A percentile compares a stretch with the other conserved stretches of the same genome.
These are phyloP conservation scores for Ophiocordyceps robertsii DNA, from an alignment of 2,329 filamentous ascomycete genomes.

Conservation along the genomic window DNA sequence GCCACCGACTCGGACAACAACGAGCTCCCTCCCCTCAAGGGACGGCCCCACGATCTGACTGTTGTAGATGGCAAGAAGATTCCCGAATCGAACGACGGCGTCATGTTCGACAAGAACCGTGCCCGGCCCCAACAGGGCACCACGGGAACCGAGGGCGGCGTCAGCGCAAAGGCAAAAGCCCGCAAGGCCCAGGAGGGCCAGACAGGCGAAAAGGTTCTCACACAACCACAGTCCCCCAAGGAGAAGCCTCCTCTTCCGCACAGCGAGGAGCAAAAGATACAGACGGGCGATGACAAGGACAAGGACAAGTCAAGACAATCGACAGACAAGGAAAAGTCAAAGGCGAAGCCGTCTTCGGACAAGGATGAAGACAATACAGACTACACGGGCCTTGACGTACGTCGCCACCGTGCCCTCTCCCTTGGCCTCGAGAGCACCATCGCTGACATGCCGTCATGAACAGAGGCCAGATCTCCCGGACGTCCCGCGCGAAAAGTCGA, in stretches of 20 bases:
- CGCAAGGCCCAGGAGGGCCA: slow-evolving; percentile 53
- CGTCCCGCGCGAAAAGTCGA: slow-evolving; percentile 61
- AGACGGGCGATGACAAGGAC: slow-evolving; percentile 25
- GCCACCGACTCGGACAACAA: slow-evolving; percentile 19
- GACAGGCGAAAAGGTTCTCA: slow-evolving; percentile 52
- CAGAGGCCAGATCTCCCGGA: slow-evolving; percentile 78
- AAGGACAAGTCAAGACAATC: slow-evolving; percentile 14
- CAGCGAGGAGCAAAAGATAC: slow-evolving; percentile 61
- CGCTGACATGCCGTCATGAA: slow-evolving; percentile 7
- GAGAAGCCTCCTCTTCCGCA: slow-evolving; percentile 72
- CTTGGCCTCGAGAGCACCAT: neutral
- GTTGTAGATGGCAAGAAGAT: slow-evolving; percentile 47
- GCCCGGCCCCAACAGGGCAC: slow-evolving; percentile 69
- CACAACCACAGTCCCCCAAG: slow-evolving; percentile 72
- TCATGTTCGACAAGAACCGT: slow-evolving; percentile 83
- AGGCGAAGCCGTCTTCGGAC: slow-evolving; percentile 16
- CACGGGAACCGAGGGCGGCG: slow-evolving; percentile 77
- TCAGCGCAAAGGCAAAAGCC: slow-evolving; percentile 75
- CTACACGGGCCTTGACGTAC: slow-evolving; percentile 23
- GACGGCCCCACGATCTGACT: slow-evolving; percentile 36
- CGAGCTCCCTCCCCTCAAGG: slow-evolving; percentile 31
- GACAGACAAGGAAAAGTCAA: slow-evolving; percentile 17
- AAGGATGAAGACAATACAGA: slow-evolving; percentile 22
- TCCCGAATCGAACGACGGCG: slow-evolving; percentile 57
- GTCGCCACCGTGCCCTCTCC: neutral